Evolutionary conservation across 805 yeast genomes (phyloP), one percentile per base, ranked within the genome.

Genomic region (Metschnikowia drakensbergensis): DNA sequence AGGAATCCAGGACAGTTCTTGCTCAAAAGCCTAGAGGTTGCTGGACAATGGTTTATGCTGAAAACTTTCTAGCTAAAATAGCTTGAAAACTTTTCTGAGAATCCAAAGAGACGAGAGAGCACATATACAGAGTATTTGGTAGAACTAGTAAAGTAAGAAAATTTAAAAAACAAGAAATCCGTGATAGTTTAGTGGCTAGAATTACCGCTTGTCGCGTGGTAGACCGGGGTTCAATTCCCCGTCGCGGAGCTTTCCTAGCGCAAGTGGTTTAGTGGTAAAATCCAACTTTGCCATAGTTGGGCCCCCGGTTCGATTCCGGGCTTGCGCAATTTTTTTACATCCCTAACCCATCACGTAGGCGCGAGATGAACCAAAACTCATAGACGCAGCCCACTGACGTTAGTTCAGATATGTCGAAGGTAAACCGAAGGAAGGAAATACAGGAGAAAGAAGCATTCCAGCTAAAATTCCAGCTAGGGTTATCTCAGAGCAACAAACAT

Each of bases 401-500:
- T 17, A 29, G 13, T 11, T 9, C 32, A 8, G 25, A 11, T 41
- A 59, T 56, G 61, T 50, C 61, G 22, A 62, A 57, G 35, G 54
- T 52, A 11, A 62, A 57, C 50, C 59, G 72, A 46, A 54, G 79
- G 34, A 62, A 71, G 35, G 79, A 76, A 41, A 76, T 77, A 35
- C 69, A 74, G 52, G 59, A 65, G 37, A 77, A 77, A 53, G 76
- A 77, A 49, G 71, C 69, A 28, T 62, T 79, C 3, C 82, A 75
- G 50, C 68, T 77, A 11, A 65, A 65, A 46, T 72, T 79, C 53
- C 79, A 75, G 55, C 62, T 74, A 5, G 72, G 76, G 4, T 59
- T 79, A 5, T 53, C 69, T 3, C 64, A 65, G 29, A 69, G 67
- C 13, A 71, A 68, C 48, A 51, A 58, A 6, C 64, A 60, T 34